Evolutionary conservation across 2,329 filamentous ascomycete species (phyloP).

Genomic region (Fusarium brevicatenulatum): DNA sequence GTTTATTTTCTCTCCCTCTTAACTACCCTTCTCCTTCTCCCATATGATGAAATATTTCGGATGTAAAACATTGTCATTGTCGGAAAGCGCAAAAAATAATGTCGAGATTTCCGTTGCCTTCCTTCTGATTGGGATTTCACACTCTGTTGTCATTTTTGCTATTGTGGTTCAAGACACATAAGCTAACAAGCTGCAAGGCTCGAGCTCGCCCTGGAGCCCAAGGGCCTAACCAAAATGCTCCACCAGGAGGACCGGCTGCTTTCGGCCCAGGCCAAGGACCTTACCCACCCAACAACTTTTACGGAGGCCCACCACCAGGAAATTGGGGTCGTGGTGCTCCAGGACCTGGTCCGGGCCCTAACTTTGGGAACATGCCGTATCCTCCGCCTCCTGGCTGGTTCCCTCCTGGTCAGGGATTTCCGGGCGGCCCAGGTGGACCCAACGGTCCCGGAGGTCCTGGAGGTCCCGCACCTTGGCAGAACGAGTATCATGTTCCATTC

Average conservation of each 20-base stretch:
- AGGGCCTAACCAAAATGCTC: slow-evolving; percentile 47
- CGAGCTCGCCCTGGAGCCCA: slow-evolving; percentile 52
- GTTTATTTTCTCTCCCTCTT: slow-evolving; percentile 60
- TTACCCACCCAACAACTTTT: slow-evolving; percentile 59
- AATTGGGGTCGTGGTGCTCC: slow-evolving; percentile 65
- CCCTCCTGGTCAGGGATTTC: slow-evolving; percentile 80
- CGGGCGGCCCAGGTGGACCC: slow-evolving; percentile 60
- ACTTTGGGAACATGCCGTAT: slow-evolving; percentile 80
- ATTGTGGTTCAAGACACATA: slow-evolving; percentile 41
- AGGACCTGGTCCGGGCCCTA: slow-evolving; percentile 67
- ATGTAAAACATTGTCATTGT: slow-evolving; percentile 86
- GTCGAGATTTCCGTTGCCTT: slow-evolving; percentile 99
- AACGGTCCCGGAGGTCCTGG: slow-evolving; percentile 69
- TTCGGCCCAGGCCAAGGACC: slow-evolving; percentile 58
- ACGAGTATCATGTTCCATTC: slow-evolving; percentile 65
- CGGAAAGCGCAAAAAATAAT: slow-evolving; percentile 94
- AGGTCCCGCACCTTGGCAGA: slow-evolving; percentile 69
- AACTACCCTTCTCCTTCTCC: slow-evolving; percentile 45
- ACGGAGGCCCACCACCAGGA: slow-evolving; percentile 61
- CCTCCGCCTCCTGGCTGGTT: slow-evolving; percentile 83
- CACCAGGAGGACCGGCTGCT: slow-evolving; percentile 50
- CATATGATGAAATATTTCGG: slow-evolving; percentile 94
- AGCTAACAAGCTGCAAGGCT: slow-evolving; percentile 51
- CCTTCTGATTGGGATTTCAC: slow-evolving; percentile 80
- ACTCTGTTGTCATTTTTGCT: slow-evolving; percentile 6